phyloP scores from a whole-genome alignment of 2,329 filamentous ascomycete species.

The Dactylellina leptospora region DNA sequence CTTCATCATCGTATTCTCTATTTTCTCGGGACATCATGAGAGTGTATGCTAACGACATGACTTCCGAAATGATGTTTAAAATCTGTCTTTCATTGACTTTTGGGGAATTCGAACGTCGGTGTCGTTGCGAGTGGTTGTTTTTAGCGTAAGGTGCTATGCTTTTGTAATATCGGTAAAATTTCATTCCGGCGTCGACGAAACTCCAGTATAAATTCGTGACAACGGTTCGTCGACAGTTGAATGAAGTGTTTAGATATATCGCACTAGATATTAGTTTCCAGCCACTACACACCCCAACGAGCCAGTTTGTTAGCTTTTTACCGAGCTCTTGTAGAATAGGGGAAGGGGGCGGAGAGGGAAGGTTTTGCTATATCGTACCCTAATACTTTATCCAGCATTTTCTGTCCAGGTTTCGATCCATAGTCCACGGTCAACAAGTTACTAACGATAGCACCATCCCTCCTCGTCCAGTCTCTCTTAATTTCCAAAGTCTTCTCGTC shows the following conservation, averaged over 20 bases:
- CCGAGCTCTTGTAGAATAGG: not conserved
- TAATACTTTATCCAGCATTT: slow-evolving; percentile 55
- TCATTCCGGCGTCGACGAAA: slow-evolving; percentile 80
- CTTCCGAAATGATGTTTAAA: slow-evolving; percentile 57
- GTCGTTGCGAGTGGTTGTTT: too few species aligned
- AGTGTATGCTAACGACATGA: slow-evolving; percentile 53
- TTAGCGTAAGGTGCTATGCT: slow-evolving; percentile 61
- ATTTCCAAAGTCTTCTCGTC: slow-evolving; percentile 78
- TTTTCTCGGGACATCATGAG: slow-evolving; percentile 35
- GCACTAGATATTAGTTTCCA: slow-evolving; percentile 86
- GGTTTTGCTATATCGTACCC: slow-evolving; percentile 27
- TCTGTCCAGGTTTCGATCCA: slow-evolving; percentile 53
- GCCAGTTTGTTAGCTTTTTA: not conserved
- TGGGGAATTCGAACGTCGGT: not conserved
- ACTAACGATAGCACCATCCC: slow-evolving; percentile 61
- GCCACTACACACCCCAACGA: slow-evolving; percentile 58
- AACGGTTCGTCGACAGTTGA: slow-evolving; percentile 76
- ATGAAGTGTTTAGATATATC: slow-evolving; percentile 81
- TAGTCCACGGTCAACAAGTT: slow-evolving; percentile 54
- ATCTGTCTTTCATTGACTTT: slow-evolving; percentile 25
- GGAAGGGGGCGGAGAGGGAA: not conserved
- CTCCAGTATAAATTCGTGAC: slow-evolving; percentile 77
- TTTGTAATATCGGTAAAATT: slow-evolving; percentile 70
- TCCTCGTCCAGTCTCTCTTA: slow-evolving; percentile 71
- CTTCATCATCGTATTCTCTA: slow-evolving; percentile 28